These are phyloP conservation scores for Haplosporangium gracile DNA, from an alignment of 192 early-diverging fungal species.

Conservation along the genomic window DNA sequence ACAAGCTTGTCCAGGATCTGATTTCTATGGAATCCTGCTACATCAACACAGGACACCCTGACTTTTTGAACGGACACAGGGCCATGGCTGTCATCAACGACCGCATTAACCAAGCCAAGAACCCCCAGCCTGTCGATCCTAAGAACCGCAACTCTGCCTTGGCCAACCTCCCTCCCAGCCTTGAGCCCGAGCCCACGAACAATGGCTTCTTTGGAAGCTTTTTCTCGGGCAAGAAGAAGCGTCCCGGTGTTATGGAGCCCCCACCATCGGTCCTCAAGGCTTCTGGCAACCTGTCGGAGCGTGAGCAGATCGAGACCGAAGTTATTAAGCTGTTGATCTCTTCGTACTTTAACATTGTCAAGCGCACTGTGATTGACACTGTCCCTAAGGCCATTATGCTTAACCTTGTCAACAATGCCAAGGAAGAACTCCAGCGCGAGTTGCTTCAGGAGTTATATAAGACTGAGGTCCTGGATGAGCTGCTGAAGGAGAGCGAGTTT, in stretches of 20 bases:
- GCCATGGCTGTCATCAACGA: conserved; percentile 95
- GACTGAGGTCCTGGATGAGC: conserved; percentile 91
- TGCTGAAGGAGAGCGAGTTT: conserved; percentile 95
- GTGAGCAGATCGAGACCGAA: conserved; percentile 98
- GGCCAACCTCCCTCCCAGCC: conserved; percentile 40
- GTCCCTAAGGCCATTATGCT: conserved; percentile 99
- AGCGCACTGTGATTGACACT: conserved; percentile 96
- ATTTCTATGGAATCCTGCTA: conserved; percentile 95
- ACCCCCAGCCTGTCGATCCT: conserved; percentile 53
- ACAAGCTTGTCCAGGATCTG: conserved; percentile 94
- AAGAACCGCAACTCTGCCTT: conserved; percentile 50
- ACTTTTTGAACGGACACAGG: conserved; percentile 97
- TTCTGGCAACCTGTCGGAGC: conserved; percentile 94
- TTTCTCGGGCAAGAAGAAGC: conserved; percentile 90
- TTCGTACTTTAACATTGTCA: conserved; percentile 99
- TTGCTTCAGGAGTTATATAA: conserved; percentile 97
- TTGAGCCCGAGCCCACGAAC: conserved; percentile 60
- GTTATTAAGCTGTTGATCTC: conserved; percentile 98
- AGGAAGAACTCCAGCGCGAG: conserved; percentile 96
- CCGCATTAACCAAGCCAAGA: conserved; percentile 79
- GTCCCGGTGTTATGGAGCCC: conserved; percentile 75
- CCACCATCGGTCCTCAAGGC: conserved; percentile 94
- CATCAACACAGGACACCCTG: conserved; percentile 99
- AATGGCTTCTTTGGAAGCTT: conserved; percentile 98
- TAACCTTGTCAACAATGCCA: conserved; percentile 91